Conservation (phyloP, 495 filamentous ascomycete species). For the Parachaetomium inaequale region DNA sequence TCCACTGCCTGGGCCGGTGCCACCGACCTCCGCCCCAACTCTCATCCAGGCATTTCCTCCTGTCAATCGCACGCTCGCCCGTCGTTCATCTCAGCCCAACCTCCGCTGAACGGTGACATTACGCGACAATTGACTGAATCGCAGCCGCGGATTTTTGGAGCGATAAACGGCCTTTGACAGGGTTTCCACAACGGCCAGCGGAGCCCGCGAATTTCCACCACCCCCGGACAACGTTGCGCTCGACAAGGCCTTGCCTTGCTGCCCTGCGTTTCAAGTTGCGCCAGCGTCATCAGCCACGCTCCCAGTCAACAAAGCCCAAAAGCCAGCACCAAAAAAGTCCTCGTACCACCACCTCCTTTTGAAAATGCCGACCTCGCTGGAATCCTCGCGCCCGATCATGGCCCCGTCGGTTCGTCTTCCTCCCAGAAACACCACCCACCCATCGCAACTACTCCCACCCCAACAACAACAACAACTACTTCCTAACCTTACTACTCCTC, state of each 20-base stretch:
- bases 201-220: not conserved
- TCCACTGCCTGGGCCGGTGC: not conserved
- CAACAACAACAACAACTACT: constrained; percentile 7
- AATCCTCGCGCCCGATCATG: constrained; percentile 76
- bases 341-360: constrained; percentile 10
- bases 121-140: not conserved
- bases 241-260: not conserved
- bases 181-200: not conserved
- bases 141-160: not conserved
- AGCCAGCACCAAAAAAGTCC: constrained; percentile 4
- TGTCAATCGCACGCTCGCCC: not conserved
- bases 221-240: not conserved
- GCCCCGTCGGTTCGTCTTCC: constrained; percentile 60
- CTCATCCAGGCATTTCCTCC: not conserved
- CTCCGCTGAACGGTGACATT: not conserved
- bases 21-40: not conserved
- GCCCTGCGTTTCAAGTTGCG: constrained; percentile 17
- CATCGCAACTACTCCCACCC: constrained; percentile 9
- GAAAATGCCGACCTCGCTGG: constrained; percentile 65
- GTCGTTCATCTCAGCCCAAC: not conserved
- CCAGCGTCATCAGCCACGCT: constrained; percentile 7
- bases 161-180: not conserved
- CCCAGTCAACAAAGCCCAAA: constrained; percentile 10
- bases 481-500: not conserved
- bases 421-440: not conserved